A percentile compares a stretch with the other conserved stretches of the same genome.
Conservation (phyloP, 352 stramenopile species). For the Pythium rhizo-oryzae region DNA sequence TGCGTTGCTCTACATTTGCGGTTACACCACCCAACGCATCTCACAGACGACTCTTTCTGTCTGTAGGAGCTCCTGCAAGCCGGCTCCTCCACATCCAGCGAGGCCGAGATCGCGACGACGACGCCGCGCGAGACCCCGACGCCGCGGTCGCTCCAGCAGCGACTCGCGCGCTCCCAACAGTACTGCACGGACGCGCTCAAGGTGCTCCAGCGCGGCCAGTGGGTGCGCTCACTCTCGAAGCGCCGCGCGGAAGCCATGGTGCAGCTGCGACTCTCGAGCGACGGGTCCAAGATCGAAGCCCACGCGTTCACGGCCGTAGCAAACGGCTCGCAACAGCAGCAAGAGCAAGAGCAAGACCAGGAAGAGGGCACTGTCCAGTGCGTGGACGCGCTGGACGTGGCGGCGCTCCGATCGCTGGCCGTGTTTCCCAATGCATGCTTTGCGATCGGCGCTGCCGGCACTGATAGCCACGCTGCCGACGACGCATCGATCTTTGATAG, state of each 20-base stretch:
- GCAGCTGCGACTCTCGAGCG: slow-evolving; percentile 17
- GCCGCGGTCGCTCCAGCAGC: slow-evolving; percentile 18
- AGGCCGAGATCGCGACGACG: not conserved
- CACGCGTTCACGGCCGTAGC: not conserved
- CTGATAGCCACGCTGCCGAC: not conserved
- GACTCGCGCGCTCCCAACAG: slow-evolving; percentile 11
- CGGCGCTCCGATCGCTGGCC: not conserved
- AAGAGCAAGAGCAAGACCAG: not conserved
- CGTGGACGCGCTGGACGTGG: not conserved
- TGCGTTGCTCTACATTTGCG: not conserved
- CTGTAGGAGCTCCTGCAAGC: slow-evolving; percentile 13
- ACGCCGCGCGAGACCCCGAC: not conserved
- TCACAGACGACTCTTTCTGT: not conserved
- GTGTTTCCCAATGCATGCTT: slow-evolving; percentile 8
- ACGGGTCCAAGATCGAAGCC: slow-evolving; percentile 15
- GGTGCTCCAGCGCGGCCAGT: slow-evolving; percentile 23
- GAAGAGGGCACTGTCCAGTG: not conserved
- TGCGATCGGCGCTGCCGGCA: not conserved
- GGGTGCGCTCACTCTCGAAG: slow-evolving; percentile 5
- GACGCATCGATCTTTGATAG: not conserved
- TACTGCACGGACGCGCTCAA: slow-evolving; percentile 13
- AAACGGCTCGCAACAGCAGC: not conserved
- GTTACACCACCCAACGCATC: not conserved
- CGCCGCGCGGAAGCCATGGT: not conserved
- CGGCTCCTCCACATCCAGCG: not conserved